Conservation (phyloP, 2,329 filamentous ascomycete species). For the Dothiorella sarmentorum region DNA sequence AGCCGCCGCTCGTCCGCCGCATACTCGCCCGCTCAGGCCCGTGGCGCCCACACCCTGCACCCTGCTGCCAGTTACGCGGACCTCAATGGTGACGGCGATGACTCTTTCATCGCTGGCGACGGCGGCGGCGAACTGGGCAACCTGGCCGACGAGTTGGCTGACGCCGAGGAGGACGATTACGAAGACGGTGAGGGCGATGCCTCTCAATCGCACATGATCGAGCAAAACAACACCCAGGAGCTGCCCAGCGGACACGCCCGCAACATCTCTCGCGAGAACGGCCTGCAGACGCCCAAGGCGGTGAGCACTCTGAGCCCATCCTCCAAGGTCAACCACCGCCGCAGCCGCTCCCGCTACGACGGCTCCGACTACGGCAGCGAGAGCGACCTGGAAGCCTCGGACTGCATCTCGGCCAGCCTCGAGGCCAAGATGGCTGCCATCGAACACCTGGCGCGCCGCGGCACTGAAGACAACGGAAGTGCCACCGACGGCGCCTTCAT, state of each 20-base stretch:
- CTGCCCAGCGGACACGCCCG: conserved; percentile 19
- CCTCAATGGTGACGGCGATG: conserved; percentile 36
- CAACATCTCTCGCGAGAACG: conserved; percentile 43
- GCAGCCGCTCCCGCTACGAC: conserved; percentile 57
- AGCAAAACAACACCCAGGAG: conserved; percentile 29
- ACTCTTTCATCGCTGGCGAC: conserved; percentile 33
- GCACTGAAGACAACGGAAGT: conserved; percentile 63
- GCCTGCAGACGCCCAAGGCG: conserved; percentile 39
- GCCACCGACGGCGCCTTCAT: conserved; percentile 64
- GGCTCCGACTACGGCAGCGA: conserved; percentile 70
- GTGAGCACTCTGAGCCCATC: conserved; percentile 38
- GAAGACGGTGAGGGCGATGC: conserved; percentile 41
- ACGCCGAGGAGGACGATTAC: conserved; percentile 65
- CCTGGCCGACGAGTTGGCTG: conserved; percentile 75
- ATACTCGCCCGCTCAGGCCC: conserved; percentile 44
- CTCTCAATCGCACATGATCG: conserved; percentile 27
- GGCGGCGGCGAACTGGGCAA: conserved; percentile 65
- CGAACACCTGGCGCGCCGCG: conserved; percentile 62
- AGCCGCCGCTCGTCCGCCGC: conserved; percentile 41
- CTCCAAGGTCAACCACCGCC: conserved; percentile 36
- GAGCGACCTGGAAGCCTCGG: conserved; percentile 62
- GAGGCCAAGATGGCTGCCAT: conserved; percentile 69
- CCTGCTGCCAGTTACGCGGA: conserved; percentile 19
- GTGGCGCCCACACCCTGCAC: conserved; percentile 32
- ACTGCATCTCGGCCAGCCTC: conserved; percentile 64